Percentiles rank a stretch among this genome's conserved stretches.
Evolutionary conservation across 805 yeast species (phyloP).

Genomic region (Saccharomycopsis schoenii): DNA sequence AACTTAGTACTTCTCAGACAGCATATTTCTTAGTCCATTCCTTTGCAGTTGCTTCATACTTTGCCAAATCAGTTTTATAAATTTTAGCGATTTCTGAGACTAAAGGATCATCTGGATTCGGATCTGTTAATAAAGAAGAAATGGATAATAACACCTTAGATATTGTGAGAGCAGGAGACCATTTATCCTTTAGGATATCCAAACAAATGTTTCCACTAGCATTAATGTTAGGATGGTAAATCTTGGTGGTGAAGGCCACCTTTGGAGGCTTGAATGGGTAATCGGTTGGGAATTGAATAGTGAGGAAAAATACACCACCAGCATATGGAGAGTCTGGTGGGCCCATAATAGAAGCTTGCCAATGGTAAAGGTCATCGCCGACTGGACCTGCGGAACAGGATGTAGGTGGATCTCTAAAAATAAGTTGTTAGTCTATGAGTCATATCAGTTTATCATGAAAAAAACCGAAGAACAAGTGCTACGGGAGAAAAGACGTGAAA

Average conservation of each 20-base stretch:
- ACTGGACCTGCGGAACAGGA: slow-evolving; percentile 99
- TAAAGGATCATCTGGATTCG: slow-evolving; percentile 97
- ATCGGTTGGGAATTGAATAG: slow-evolving; percentile 97
- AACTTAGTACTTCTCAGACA: slow-evolving; percentile 35
- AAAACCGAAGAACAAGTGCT: no score
- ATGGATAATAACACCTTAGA: slow-evolving; percentile 91
- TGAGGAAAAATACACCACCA: slow-evolving; percentile 91
- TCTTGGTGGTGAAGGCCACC: slow-evolving; percentile 84
- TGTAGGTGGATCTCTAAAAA: slow-evolving; percentile 87
- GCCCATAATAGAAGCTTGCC: slow-evolving; percentile 99
- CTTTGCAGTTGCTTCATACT: slow-evolving; percentile 92
- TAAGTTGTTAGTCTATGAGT: slow-evolving; percentile 14
- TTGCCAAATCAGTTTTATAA: slow-evolving; percentile 86
- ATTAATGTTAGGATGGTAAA: slow-evolving; percentile 96
- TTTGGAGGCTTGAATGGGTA: slow-evolving; percentile 99
- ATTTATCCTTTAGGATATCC: slow-evolving; percentile 93
- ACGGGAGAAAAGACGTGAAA: no score
- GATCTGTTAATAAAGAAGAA: slow-evolving; percentile 92
- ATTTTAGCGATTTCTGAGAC: slow-evolving; percentile 97
- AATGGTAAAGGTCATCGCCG: slow-evolving; percentile 94
- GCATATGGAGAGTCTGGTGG: slow-evolving; percentile 89
- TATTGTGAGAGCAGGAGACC: slow-evolving; percentile 98
- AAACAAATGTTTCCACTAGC: slow-evolving; percentile 93
- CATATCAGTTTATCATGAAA: not conserved
- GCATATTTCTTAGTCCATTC: slow-evolving; percentile 99